phyloP scores from a whole-genome alignment of 148 eudicot genomes.

The Vaccinium vitisidaea region DNA sequence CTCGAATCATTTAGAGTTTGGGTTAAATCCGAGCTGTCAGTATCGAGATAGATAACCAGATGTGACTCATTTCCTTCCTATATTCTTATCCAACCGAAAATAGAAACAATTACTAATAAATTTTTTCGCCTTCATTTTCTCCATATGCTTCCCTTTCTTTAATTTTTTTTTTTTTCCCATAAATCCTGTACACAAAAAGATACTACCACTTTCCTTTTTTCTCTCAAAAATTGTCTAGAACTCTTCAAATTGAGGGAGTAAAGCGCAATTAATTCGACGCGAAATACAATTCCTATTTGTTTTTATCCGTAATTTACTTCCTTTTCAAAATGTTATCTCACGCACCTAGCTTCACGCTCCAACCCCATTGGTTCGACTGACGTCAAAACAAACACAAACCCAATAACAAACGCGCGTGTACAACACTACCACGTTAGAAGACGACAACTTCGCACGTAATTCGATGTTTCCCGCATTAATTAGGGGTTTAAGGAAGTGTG shows the following conservation, averaged over 20 bases:
- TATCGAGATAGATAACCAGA: no score
- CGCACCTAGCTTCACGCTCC: background rate
- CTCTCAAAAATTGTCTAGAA: background rate
- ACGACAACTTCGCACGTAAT: background rate
- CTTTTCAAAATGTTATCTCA: background rate
- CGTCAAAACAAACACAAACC: background rate
- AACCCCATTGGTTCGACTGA: background rate
- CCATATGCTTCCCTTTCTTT: background rate
- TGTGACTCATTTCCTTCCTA: background rate
- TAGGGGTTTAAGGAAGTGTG: background rate
- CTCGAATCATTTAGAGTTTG: no score
- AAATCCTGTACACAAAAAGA: no score
- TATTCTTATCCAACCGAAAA: background rate
- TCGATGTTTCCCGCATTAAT: slow-evolving; percentile 2
- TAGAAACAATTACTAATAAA: background rate
- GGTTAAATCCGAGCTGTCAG: no score
- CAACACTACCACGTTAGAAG: background rate
- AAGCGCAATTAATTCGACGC: no score
- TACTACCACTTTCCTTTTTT: no score
- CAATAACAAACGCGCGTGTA: background rate
- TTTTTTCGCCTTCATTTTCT: no score
- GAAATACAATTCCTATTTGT: background rate
- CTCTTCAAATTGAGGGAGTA: background rate
- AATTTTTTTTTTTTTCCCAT: background rate
- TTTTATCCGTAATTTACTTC: background rate